Percentiles rank a stretch among this genome's conserved stretches.
Conservation (phyloP, 129 eudicot genomes). For the Arctium minus region DNA sequence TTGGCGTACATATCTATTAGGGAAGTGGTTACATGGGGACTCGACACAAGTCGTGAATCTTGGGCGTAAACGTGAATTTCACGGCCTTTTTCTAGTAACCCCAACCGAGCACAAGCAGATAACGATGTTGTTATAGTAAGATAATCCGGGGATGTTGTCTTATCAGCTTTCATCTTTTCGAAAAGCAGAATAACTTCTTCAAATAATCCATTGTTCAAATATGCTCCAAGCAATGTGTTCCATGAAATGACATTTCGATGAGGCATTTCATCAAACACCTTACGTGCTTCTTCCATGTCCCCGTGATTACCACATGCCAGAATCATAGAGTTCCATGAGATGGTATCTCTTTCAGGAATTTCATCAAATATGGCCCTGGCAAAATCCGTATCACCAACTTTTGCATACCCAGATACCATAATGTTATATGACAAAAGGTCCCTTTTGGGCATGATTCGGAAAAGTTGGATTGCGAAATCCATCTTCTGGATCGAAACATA, state of each 20-base stretch:
- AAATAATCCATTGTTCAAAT: constrained; percentile 20
- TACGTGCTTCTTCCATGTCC: constrained; percentile 36
- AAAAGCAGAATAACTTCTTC: constrained; percentile 31
- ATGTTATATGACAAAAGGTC: constrained; percentile 35
- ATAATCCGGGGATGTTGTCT: constrained; percentile 24
- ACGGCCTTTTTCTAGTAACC: constrained; percentile 32
- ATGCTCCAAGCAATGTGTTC: constrained; percentile 45
- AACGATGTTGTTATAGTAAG: constrained; percentile 28
- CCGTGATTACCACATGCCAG: constrained; percentile 38
- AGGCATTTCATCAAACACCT: constrained; percentile 46
- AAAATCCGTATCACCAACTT: constrained; percentile 16
- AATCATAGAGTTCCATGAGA: constrained; percentile 46
- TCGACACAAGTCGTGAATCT: constrained; percentile 14
- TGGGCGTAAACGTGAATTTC: constrained; percentile 33
- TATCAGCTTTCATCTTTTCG: constrained; percentile 34
- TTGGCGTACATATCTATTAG: constrained; percentile 54
- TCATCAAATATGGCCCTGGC: constrained; percentile 34
- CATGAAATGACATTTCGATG: constrained; percentile 36
- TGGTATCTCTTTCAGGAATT: constrained; percentile 22
- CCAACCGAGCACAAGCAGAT: constrained; percentile 45
- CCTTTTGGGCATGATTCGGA: constrained; percentile 32
- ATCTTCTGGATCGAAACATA: constrained; percentile 32
- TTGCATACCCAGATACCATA: constrained; percentile 42
- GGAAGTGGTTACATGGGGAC: constrained; percentile 31
- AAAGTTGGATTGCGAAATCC: constrained; percentile 29